Base-by-base conservation (phyloP, 345 rosid species). In the Ceriops decandra region DNA sequence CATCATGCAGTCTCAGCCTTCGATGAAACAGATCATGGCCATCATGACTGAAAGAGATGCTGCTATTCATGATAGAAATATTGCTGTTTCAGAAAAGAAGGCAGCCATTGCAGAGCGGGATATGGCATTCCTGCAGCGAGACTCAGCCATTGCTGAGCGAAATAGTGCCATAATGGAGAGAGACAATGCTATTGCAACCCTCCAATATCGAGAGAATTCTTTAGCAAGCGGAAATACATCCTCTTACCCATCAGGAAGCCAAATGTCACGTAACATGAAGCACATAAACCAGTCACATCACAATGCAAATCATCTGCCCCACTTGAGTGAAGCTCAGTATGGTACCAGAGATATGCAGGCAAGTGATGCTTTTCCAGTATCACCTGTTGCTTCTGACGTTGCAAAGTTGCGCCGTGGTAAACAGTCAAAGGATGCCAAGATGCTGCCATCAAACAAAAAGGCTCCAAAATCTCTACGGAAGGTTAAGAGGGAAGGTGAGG, bases 1-100 rank as follows among this genome's bases (percentile, higher is more conserved):
- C 98, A 74, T 88, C 82, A 81, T 88, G 92, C 99, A 86, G 74
- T 87, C 87, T 79, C 97, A 90, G 83, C 99, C 98, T 57, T 88
- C 99, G 21, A 95, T 95, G 98, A 95, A 95, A 84, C 99, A 95
- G 84, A 91, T 95, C 63, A 95, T 95, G 98, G 79, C 86, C 57
- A 86, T 95, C 64, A 90, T 95, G 86, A 93, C 97, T 28, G 98
- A 95, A 83, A 86, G 98, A 30, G 99, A 95, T 82, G 97, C 92
- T 61, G 97, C 98, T 13, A 76, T 95, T 36, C 97, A 88, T 69
- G 98, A 95, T 77, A 87, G 92, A 77, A 88, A 95, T 61, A 76
- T 88, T 61, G 99, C 98, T 21, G 62, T 95, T 68, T 86, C 99
- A 19, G 99, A 95, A 75, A 95, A 83, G 72, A 95, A 92, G 79